A percentile compares a stretch with the other conserved stretches of the same genome.
These are phyloP conservation scores for Microbotryomycetes sp. DNA, from an alignment of 1,284 basidiomycete species.

Conservation along the genomic window DNA sequence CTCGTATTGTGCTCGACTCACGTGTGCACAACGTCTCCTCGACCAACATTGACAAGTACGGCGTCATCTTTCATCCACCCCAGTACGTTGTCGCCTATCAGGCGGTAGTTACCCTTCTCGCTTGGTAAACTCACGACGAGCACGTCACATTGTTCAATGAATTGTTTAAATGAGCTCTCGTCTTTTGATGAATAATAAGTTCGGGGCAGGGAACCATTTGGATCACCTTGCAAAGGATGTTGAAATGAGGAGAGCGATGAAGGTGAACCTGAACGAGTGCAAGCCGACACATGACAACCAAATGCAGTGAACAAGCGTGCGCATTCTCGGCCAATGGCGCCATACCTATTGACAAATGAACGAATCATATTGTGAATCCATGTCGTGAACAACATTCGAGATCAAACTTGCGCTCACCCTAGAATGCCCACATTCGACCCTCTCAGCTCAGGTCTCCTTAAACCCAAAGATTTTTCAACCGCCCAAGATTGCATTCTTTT, in stretches of 20 bases:
- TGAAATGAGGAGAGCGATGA: neutral
- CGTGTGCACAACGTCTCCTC: neutral
- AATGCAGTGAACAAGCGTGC: neutral
- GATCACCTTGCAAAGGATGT: neutral
- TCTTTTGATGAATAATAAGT: neutral
- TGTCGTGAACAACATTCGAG: too few species aligned
- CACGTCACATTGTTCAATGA: neutral
- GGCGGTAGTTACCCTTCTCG: neutral
- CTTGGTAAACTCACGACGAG: neutral
- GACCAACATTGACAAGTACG: neutral
- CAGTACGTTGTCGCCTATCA: neutral
- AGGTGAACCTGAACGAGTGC: neutral
- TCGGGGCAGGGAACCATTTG: neutral
- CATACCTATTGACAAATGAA: too few species aligned
- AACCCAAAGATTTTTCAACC: neutral
- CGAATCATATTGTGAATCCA: too few species aligned
- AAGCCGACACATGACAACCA: neutral
- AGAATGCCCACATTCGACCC: neutral
- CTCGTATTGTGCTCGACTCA: too few species aligned
- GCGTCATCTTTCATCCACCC: neutral
- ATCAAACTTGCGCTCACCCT: too few species aligned
- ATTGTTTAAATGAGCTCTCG: neutral
- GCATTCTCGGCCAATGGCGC: neutral
- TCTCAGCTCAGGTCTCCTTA: neutral
- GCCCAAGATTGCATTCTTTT: neutral